Evolutionary conservation across 2,329 filamentous ascomycete species (phyloP), one percentile per base, ranked within the genome.

Genomic region (Colletotrichum tanaceti): DNA sequence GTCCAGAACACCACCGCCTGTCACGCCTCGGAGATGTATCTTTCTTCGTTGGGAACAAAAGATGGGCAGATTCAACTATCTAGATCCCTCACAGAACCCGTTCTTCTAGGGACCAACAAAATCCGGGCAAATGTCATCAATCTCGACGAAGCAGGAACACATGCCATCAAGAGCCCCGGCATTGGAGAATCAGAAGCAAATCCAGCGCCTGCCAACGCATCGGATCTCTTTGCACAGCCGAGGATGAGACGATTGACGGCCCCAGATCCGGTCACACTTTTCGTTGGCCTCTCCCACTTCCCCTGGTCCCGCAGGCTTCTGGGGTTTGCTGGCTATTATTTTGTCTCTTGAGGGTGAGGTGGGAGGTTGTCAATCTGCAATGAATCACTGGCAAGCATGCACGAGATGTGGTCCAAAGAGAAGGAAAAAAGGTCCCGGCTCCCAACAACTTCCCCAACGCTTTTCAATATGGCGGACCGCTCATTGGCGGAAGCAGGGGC

Each of bases 371-470:
- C 50, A 69, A 69, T 66, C 62, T 60, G 62, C 62, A 69, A 50
- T 69, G 55, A 44, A 60, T 60, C 47, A 69, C 66, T 60, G 66
- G 66, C 43, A 61, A 66, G 43, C 62, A 57, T 44, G 55, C 62
- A 66, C 54, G 43, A 65, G 57, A 60, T 61, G 66, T 43, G 62
- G 66, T 69, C 62, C 66, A 60, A 63, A 47, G 55, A 53, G 46
- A 61, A 65, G 55, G 58, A 41, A 52, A 61, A 59, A 38, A 66
- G 24, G 55, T 39, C 66, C 66, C 55, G 22, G 55, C 57, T 66
- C 66, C 66, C 66, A 69, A 69, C 66, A 69, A 69, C 49, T 65
- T 65, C 55, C 65, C 66, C 66, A 69, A 69, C 66, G 66, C 66
- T 69, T 69, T 68, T 66, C 44, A 50, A 57, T 61, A 60, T 69